These are phyloP conservation scores for Aegle marmelos DNA, from an alignment of 345 rosid genomes.

Conservation along the genomic window DNA sequence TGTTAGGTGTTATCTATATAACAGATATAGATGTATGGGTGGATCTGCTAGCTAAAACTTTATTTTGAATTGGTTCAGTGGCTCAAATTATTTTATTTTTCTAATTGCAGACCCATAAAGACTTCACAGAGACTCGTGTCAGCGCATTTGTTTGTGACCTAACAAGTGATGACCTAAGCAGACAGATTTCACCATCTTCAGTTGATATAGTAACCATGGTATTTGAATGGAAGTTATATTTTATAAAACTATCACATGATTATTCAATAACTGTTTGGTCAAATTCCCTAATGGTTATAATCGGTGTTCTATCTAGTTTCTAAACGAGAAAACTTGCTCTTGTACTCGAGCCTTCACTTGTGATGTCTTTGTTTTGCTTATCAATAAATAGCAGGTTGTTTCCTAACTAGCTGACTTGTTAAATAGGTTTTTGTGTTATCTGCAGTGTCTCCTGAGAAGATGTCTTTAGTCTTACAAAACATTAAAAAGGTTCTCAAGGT, in stretches of 20 bases:
- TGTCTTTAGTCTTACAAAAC: slow-evolving; percentile 74
- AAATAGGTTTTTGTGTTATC: slow-evolving; percentile 91
- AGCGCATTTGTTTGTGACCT: slow-evolving; percentile 77
- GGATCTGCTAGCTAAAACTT: neutral
- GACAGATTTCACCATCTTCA: slow-evolving; percentile 71
- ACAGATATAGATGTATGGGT: neutral
- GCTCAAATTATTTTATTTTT: slow-evolving; percentile 7
- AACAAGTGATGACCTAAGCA: slow-evolving; percentile 66
- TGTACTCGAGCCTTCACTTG: slow-evolving; percentile 6
- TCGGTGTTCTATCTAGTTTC: neutral
- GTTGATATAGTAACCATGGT: slow-evolving; percentile 92
- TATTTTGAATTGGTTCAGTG: neutral
- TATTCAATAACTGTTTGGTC: neutral
- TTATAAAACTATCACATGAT: slow-evolving; percentile 3
- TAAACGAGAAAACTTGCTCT: neutral
- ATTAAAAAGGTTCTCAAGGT: slow-evolving; percentile 77
- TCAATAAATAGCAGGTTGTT: neutral
- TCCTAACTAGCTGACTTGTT: slow-evolving; percentile 43
- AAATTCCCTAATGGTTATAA: neutral
- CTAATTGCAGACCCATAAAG: slow-evolving; percentile 70
- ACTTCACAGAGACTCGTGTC: slow-evolving; percentile 56
- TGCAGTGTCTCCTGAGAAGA: slow-evolving; percentile 94
- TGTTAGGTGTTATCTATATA: neutral
- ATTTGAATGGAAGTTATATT: slow-evolving; percentile 24
- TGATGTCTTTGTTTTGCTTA: neutral